These are phyloP conservation scores for Tephrocybe rancida DNA, from an alignment of 768 basidiomycete genomes.

Conservation along the genomic window DNA sequence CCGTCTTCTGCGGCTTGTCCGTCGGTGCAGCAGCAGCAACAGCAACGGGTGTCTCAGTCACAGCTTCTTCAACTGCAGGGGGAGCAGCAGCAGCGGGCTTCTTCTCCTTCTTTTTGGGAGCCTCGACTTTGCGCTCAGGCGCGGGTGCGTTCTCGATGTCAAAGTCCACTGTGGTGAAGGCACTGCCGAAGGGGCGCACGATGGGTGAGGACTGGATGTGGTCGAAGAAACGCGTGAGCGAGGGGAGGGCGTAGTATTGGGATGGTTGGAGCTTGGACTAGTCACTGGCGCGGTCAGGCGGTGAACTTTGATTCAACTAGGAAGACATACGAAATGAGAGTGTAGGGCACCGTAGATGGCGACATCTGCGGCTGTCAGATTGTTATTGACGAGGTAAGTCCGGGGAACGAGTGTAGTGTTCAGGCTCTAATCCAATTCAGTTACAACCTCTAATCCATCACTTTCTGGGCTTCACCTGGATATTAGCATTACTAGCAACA, in stretches of 20 bases:
- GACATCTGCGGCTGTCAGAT: conserved; percentile 88
- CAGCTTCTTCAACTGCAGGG: conserved; percentile 28
- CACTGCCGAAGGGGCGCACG: conserved; percentile 59
- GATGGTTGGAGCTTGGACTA: conserved; percentile 71
- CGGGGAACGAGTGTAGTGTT: conserved; percentile 70
- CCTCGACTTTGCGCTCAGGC: conserved; percentile 69
- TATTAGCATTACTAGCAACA: conserved; percentile 43
- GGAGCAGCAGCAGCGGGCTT: conserved; percentile 32
- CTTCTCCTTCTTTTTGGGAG: conserved; percentile 81
- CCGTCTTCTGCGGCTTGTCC: conserved; percentile 48
- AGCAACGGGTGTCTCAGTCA: conserved; percentile 26
- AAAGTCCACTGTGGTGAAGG: conserved; percentile 58
- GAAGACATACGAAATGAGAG: conserved; percentile 67
- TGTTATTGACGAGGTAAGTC: conserved; percentile 86
- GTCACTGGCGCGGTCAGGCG: conserved; percentile 10
- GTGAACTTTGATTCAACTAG: background rate
- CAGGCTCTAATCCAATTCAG: conserved; percentile 53
- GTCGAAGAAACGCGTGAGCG: conserved; percentile 92
- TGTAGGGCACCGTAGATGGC: conserved; percentile 90
- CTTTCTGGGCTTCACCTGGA: conserved; percentile 45
- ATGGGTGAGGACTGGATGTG: conserved; percentile 79
- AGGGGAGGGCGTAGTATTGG: conserved; percentile 80
- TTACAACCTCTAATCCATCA: background rate
- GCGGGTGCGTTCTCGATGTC: conserved; percentile 79
- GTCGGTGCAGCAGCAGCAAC: conserved; percentile 25